A percentile compares a stretch with the other conserved stretches of the same genome.
These are phyloP conservation scores for Kokia cookei DNA, from an alignment of 441 rosid species.

Conservation along the genomic window DNA sequence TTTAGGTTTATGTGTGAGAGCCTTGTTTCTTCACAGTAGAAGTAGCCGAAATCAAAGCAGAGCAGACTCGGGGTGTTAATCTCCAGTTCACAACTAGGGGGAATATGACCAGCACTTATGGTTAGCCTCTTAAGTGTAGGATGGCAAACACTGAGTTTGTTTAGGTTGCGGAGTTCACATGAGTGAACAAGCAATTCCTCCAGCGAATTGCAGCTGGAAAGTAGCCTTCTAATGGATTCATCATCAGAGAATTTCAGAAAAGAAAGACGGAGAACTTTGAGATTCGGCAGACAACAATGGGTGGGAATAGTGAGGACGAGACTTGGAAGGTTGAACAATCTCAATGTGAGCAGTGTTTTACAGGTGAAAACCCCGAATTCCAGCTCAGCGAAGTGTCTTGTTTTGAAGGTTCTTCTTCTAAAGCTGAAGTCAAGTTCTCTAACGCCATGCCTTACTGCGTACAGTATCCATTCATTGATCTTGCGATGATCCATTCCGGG, in stretches of 20 bases:
- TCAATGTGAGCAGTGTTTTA: background rate
- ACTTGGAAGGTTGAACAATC: background rate
- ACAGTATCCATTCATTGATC: background rate
- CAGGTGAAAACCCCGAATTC: background rate
- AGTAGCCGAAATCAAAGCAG: background rate
- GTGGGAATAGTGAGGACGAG: background rate
- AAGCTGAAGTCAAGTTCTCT: background rate
- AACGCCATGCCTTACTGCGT: background rate
- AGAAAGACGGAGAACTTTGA: background rate
- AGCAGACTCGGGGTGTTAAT: background rate
- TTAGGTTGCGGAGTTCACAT: background rate
- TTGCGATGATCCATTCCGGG: background rate
- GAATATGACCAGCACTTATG: background rate
- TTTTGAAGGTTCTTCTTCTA: background rate
- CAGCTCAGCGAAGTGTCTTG: background rate
- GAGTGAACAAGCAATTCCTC: background rate
- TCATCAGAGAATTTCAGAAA: background rate
- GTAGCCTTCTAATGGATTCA: background rate
- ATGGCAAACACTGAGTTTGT: background rate
- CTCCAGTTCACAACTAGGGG: background rate
- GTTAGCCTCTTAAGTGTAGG: background rate
- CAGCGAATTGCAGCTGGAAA: background rate
- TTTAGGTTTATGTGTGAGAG: background rate
- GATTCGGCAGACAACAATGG: background rate
- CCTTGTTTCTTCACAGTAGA: background rate